Conservation (phyloP, 2,329 filamentous ascomycete species). For the Fusarium sp. region DNA sequence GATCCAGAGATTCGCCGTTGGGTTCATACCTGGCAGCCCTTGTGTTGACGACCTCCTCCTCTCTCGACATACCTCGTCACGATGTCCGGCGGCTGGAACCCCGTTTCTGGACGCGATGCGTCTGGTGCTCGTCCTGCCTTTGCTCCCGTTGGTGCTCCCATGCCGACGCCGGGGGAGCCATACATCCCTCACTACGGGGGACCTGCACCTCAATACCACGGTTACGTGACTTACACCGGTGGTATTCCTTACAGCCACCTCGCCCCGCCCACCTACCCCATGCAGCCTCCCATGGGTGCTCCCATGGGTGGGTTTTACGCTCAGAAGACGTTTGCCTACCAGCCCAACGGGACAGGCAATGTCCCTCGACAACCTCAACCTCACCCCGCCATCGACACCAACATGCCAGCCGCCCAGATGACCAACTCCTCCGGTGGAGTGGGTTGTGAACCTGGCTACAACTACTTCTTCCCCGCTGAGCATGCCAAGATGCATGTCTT, state of each 20-base stretch:
- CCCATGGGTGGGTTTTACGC: constrained; percentile 43
- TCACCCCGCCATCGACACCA: constrained; percentile 56
- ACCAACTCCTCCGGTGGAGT: constrained; percentile 68
- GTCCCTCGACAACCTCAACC: constrained; percentile 55
- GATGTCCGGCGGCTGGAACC: constrained; percentile 57
- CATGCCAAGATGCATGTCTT: constrained; percentile 72
- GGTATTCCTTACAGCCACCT: constrained; percentile 15
- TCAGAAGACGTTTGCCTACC: constrained; percentile 46
- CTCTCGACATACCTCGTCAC: not conserved
- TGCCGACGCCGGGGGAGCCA: constrained; percentile 52
- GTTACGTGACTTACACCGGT: constrained; percentile 44
- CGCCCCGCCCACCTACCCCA: constrained; percentile 9
- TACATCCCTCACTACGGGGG: constrained; percentile 54
- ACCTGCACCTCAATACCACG: constrained; percentile 41
- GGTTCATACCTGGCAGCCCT: constrained; percentile 54
- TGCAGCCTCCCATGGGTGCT: constrained; percentile 30
- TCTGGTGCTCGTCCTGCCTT: constrained; percentile 47
- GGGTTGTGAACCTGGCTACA: constrained; percentile 71
- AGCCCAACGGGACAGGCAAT: constrained; percentile 54
- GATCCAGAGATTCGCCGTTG: constrained; percentile 46
- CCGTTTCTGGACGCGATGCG: constrained; percentile 53
- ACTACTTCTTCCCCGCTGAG: constrained; percentile 69
- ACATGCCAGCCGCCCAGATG: constrained; percentile 65
- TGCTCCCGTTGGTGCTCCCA: constrained; percentile 49
- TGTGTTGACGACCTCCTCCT: constrained; percentile 27